A percentile compares a stretch with the other conserved stretches of the same genome.
phyloP scores from a whole-genome alignment of 306 rosid genomes.

The Sphenostylis stenocarpa region DNA sequence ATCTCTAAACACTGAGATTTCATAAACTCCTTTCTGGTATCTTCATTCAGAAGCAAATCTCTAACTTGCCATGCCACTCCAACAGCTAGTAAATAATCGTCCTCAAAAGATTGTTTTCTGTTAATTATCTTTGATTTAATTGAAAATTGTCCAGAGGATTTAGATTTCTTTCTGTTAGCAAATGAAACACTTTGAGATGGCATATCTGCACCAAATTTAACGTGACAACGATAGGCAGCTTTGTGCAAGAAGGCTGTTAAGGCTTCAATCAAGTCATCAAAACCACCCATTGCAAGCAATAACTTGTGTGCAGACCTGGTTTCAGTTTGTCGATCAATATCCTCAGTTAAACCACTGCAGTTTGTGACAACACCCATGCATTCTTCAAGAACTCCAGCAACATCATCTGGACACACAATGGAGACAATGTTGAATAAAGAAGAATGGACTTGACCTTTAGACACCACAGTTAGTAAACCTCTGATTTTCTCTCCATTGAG shows the following conservation, averaged over 20 bases:
- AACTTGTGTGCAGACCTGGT: slow-evolving; percentile 82
- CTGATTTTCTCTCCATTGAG: slow-evolving; percentile 61
- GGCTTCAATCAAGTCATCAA: slow-evolving; percentile 75
- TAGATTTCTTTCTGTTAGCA: slow-evolving; percentile 50
- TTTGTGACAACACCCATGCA: slow-evolving; percentile 60
- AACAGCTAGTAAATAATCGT: slow-evolving; percentile 72
- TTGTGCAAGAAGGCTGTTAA: slow-evolving; percentile 65
- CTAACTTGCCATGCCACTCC: slow-evolving; percentile 90
- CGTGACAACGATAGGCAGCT: slow-evolving; percentile 78
- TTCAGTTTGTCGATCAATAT: slow-evolving; percentile 72
- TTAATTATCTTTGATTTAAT: slow-evolving; percentile 47
- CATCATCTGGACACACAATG: slow-evolving; percentile 56
- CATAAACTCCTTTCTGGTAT: slow-evolving; percentile 55
- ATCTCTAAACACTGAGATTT: slow-evolving; percentile 55
- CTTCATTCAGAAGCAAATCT: slow-evolving; percentile 66
- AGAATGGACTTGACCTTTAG: slow-evolving; percentile 66
- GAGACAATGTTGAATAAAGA: slow-evolving; percentile 72
- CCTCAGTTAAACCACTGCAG: slow-evolving; percentile 74
- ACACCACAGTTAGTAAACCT: slow-evolving; percentile 54
- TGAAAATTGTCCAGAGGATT: slow-evolving; percentile 52
- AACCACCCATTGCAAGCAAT: slow-evolving; percentile 63
- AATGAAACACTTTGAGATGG: slow-evolving; percentile 48
- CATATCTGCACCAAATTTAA: slow-evolving; percentile 66
- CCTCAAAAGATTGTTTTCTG: slow-evolving; percentile 65
- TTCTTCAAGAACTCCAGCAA: slow-evolving; percentile 60